Conservation (phyloP, 495 filamentous ascomycete species). For the Letharia columbiana region DNA sequence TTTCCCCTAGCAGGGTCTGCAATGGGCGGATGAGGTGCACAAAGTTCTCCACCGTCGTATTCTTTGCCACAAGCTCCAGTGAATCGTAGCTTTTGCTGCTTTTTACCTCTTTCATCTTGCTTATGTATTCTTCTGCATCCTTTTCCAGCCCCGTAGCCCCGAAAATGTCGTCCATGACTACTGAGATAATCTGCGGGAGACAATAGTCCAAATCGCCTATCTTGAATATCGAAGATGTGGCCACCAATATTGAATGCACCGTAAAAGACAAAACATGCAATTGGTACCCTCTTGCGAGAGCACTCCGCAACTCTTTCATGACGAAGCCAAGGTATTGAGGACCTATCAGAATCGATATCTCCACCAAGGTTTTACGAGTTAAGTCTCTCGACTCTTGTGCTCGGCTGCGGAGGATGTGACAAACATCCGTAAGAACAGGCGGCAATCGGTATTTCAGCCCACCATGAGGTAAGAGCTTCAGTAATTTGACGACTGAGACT, state of each 20-base stretch:
- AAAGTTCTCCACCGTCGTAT: constrained; percentile 64
- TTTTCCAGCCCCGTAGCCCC: constrained; percentile 94
- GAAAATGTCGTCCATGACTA: constrained; percentile 98
- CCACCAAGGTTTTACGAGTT: constrained; percentile 75
- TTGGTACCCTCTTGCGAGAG: constrained; percentile 77
- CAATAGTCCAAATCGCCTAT: constrained; percentile 89
- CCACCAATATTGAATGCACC: constrained; percentile 81
- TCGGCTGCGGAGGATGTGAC: constrained; percentile 81
- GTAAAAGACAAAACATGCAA: constrained; percentile 94
- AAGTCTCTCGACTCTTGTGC: constrained; percentile 83
- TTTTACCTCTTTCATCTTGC: constrained; percentile 94
- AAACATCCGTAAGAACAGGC: constrained; percentile 79
- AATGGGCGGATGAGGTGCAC: constrained; percentile 67
- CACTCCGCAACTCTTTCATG: constrained; percentile 79
- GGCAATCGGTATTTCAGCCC: constrained; percentile 66
- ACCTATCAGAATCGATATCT: constrained; percentile 71
- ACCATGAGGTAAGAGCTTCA: constrained; percentile 66
- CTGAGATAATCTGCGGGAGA: constrained; percentile 59
- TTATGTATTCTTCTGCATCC: constrained; percentile 90
- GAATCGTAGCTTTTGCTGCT: constrained; percentile 96
- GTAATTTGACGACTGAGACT: constrained; percentile 73
- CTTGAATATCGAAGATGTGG: constrained; percentile 59
- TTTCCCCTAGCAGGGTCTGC: constrained; percentile 68
- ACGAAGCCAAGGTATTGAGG: constrained; percentile 80
- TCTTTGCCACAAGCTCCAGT: constrained; percentile 84